phyloP scores from a whole-genome alignment of 805 yeast species.

The Cyberlindnera meyerae region DNA sequence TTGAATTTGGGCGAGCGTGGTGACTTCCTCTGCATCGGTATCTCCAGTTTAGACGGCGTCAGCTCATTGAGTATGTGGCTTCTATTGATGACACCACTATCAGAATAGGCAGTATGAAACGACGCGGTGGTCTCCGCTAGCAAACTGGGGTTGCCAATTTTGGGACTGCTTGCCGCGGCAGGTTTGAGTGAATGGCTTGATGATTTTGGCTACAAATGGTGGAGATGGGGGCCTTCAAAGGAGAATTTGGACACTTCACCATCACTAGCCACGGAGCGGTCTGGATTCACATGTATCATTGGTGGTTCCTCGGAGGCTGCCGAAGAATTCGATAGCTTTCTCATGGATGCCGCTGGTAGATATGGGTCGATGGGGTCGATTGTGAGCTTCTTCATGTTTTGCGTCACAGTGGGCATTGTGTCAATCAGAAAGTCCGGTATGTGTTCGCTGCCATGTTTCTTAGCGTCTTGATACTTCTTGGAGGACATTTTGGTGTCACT shows the following conservation, averaged over 20 bases:
- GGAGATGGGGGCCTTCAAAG: too few relatives aligned
- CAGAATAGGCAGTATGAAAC: conserved; percentile 21
- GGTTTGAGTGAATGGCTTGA: too few relatives aligned
- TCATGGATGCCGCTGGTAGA: conserved; percentile 10
- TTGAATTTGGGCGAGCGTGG: conserved; percentile 10
- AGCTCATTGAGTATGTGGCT: conserved; percentile 18
- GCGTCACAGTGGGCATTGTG: conserved; percentile 14
- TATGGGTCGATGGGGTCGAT: conserved; percentile 16
- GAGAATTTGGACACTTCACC: conserved; percentile 19
- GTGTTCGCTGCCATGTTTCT: conserved; percentile 12
- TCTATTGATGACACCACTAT: conserved; percentile 4
- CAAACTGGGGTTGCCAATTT: too few relatives aligned
- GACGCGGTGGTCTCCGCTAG: conserved; percentile 7
- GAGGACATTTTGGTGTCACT: too few relatives aligned
- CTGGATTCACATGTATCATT: background rate
- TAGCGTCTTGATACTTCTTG: conserved; percentile 13
- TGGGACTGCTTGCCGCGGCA: too few relatives aligned
- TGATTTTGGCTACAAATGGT: too few relatives aligned
- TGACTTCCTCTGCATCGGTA: conserved; percentile 5
- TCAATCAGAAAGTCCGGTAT: conserved; percentile 20
- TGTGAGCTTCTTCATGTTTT: conserved; percentile 8
- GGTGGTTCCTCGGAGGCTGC: conserved; percentile 11
- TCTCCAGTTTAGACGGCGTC: conserved; percentile 13
- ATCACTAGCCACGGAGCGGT: conserved; percentile 8
- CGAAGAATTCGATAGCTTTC: conserved; percentile 17